Evolutionary conservation across 1,284 basidiomycete species (phyloP), one percentile per base, ranked within the genome.

Genomic region (Salmacisia buchloeana): DNA sequence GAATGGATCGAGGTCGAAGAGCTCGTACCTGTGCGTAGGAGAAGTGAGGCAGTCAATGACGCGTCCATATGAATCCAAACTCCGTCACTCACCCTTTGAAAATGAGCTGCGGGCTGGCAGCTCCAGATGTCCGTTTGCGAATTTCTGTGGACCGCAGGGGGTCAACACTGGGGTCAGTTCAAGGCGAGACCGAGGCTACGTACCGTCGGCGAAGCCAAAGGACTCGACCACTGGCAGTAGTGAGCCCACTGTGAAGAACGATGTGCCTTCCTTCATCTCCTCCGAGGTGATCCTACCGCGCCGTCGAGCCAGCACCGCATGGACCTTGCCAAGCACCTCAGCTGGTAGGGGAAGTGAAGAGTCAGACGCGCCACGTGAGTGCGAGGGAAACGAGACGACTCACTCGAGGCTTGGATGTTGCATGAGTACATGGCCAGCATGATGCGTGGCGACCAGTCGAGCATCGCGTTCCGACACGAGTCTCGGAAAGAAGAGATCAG

Each of bases 351-450:
- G 3, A 27, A 12, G 23, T 2, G 71, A 60, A 43, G 63, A 67
- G 43, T 63, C 18, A 23, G n/a, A 12, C 34, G 43, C 31, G 4
- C 23, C 3, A 5, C 18, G 13, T 39, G 2, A 57, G 2, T 31
- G 21, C 36, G 23, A 7, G 35, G 12, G 13, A 23, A 27, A 54
- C 45, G 38, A 23, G 23, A 2, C 18, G 83, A 65, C 89, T 81
- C 78, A 94, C 93, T 92, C 9, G 94, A 93, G 1, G 94, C 92
- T 82, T 97, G 96, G 66, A 99, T 97, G 78, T 98, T 94, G 81
- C 96, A 99, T 5, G 89, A 89, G 82, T 99, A 99, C 92, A 97
- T 97, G 1, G 96, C 96, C 62, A 98, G 83, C 88, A 96, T 92
- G 70, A 98, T 85, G 45, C 96, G 85, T 18, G 96, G 96, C 7